These are phyloP conservation scores for Calonectria leucothoes DNA, from an alignment of 2,329 filamentous ascomycete genomes.

Conservation along the genomic window DNA sequence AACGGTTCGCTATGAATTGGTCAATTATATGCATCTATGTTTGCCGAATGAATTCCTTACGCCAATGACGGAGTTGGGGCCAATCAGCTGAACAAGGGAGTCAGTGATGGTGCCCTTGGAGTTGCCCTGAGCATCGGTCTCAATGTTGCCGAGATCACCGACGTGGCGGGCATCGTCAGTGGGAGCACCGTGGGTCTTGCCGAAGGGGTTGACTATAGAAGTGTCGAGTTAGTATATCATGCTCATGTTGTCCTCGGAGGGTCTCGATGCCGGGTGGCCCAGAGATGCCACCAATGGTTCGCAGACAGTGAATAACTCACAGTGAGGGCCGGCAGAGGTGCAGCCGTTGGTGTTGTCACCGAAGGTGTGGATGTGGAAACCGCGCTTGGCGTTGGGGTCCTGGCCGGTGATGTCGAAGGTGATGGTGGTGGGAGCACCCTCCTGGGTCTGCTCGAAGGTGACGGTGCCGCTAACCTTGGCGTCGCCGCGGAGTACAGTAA, in stretches of 20 bases:
- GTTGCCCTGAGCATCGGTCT: slow-evolving; percentile 94
- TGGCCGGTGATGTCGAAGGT: slow-evolving; percentile 93
- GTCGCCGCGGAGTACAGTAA: slow-evolving; percentile 97
- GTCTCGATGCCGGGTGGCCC: neutral
- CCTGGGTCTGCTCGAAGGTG: slow-evolving; percentile 91
- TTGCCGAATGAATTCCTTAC: slow-evolving; percentile 60
- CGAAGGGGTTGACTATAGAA: slow-evolving; percentile 87
- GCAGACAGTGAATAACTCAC: slow-evolving; percentile 63
- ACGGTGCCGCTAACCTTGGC: slow-evolving; percentile 94
- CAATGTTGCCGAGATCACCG: slow-evolving; percentile 96
- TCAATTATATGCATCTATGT: slow-evolving; percentile 6
- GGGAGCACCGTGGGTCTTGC: slow-evolving; percentile 92
- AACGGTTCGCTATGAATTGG: slow-evolving; percentile 79
- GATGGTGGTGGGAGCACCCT: slow-evolving; percentile 85
- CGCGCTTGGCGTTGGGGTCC: slow-evolving; percentile 95
- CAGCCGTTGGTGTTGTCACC: slow-evolving; percentile 99
- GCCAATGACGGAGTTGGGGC: slow-evolving; percentile 93
- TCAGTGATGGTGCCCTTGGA: slow-evolving; percentile 84
- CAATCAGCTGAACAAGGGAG: slow-evolving; percentile 93
- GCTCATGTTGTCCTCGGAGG: neutral
- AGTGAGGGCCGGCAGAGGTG: slow-evolving; percentile 98
- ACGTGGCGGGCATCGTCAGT: slow-evolving; percentile 89
- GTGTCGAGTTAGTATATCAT: slow-evolving; percentile 23
- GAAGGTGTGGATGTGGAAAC: slow-evolving; percentile 98
- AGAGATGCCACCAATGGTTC: neutral